phyloP scores from a whole-genome alignment of 2,329 filamentous ascomycete genomes.

The Diplodia sapinea region DNA sequence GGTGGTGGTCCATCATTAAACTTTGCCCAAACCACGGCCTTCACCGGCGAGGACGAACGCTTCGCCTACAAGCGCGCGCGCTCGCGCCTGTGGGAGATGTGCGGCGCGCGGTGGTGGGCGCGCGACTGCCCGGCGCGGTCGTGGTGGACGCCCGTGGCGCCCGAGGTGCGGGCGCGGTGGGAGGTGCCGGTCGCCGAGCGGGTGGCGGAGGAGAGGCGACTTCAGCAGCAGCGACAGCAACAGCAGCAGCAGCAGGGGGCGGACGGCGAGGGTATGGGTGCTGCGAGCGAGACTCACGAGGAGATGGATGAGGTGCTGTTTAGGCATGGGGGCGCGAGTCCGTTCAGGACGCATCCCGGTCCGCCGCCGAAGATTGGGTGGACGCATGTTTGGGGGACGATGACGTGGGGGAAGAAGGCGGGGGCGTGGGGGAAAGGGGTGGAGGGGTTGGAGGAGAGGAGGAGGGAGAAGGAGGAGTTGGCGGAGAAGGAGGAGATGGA shows the following conservation, averaged over 20 bases:
- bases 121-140: slow-evolving; percentile 45
- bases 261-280: slow-evolving; percentile 32
- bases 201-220: background rate
- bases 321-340: slow-evolving; percentile 51
- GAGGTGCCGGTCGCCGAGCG: slow-evolving; percentile 50
- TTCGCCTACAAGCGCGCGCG: slow-evolving; percentile 81
- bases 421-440: slow-evolving; percentile 59
- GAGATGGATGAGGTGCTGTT: slow-evolving; percentile 47
- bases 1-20: slow-evolving; percentile 46
- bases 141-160: slow-evolving; percentile 73
- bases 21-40: slow-evolving; percentile 70
- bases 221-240: background rate
- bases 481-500: background rate
- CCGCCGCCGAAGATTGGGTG: slow-evolving; percentile 58
- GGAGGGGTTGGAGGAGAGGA: slow-evolving; percentile 53
- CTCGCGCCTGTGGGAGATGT: slow-evolving; percentile 83
- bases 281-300: slow-evolving; percentile 37
- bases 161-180: slow-evolving; percentile 68
- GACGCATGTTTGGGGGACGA: slow-evolving; percentile 61
- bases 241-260: background rate
- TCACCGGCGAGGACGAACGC: slow-evolving; percentile 80
- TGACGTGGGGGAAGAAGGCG: slow-evolving; percentile 60
- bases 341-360: slow-evolving; percentile 52
- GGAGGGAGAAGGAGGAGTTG: slow-evolving; percentile 40
- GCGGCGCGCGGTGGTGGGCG: slow-evolving; percentile 73